Evolutionary conservation across 768 basidiomycete genomes (phyloP).

Genomic region (Boletus rubropictus): DNA sequence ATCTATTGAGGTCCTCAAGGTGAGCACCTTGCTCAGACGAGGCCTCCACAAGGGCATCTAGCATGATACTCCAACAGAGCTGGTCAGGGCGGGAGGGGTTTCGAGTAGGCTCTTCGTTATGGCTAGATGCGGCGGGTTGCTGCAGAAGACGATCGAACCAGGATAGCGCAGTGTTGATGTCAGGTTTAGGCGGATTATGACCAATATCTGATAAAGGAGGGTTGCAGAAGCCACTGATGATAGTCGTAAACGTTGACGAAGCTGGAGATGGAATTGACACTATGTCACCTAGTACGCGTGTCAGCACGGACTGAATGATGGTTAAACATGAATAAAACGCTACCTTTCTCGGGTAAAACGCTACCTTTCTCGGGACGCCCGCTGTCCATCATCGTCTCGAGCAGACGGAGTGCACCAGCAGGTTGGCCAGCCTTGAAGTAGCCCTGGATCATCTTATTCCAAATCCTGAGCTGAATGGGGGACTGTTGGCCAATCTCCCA

Average conservation of each 20-base stretch:
- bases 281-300: conserved; percentile 15
- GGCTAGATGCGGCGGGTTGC: conserved; percentile 31
- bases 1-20: conserved; percentile 49
- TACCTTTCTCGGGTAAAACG: conserved; percentile 11
- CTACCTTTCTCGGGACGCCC: conserved; percentile 18
- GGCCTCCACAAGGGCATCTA: conserved; percentile 46
- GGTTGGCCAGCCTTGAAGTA: conserved; percentile 63
- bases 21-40: conserved; percentile 31
- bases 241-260: conserved; percentile 54
- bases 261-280: conserved; percentile 50
- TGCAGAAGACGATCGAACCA: conserved; percentile 69
- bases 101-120: conserved; percentile 40
- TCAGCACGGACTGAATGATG: not conserved
- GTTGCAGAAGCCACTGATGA: conserved; percentile 62
- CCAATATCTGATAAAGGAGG: conserved; percentile 26
- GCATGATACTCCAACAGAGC: conserved; percentile 52
- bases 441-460: conserved; percentile 72
- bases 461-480: conserved; percentile 45
- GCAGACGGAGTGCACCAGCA: conserved; percentile 55
- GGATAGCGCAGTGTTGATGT: conserved; percentile 53
- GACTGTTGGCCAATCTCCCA: conserved; percentile 15
- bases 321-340: not conserved
- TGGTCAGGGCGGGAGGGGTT: conserved; percentile 47
- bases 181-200: conserved; percentile 26
- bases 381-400: conserved; percentile 67